Evolutionary conservation across 352 stramenopile species (phyloP).

Genomic region (Phytophthora quininea): DNA sequence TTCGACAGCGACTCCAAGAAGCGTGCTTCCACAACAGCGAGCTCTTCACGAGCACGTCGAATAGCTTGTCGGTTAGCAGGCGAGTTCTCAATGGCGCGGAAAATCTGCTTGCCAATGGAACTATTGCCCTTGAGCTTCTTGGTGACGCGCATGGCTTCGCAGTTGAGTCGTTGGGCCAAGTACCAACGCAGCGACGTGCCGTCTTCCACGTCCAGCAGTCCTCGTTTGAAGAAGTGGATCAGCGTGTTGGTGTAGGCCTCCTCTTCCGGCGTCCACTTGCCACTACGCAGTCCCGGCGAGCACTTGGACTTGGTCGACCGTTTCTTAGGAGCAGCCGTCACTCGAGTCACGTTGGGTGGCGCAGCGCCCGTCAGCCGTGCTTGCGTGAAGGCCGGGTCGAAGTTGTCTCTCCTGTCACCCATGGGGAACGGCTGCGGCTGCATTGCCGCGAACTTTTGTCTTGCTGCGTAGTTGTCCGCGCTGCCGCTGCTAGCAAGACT

Average conservation of each 20-base stretch:
- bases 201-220: slow-evolving; percentile 79
- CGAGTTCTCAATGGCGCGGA: slow-evolving; percentile 74
- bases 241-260: slow-evolving; percentile 85
- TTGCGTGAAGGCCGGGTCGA: slow-evolving; percentile 27
- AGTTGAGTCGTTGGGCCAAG: slow-evolving; percentile 84
- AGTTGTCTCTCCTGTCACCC: slow-evolving; percentile 18
- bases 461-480: slow-evolving; percentile 4
- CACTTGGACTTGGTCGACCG: slow-evolving; percentile 90
- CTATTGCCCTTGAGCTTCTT: slow-evolving; percentile 91
- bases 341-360: background rate
- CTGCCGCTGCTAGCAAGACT: slow-evolving; percentile 32
- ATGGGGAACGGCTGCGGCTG: slow-evolving; percentile 28
- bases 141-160: slow-evolving; percentile 88
- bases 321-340: slow-evolving; percentile 48
- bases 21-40: slow-evolving; percentile 65
- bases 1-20: slow-evolving; percentile 75
- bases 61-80: slow-evolving; percentile 64
- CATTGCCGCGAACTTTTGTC: slow-evolving; percentile 11
- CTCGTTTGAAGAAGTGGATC: slow-evolving; percentile 88
- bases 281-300: slow-evolving; percentile 74
- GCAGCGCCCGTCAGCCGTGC: slow-evolving; percentile 13
- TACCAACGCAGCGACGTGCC: slow-evolving; percentile 88
- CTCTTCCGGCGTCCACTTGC: slow-evolving; percentile 88
- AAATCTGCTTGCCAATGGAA: slow-evolving; percentile 90
- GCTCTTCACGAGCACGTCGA: slow-evolving; percentile 52